phyloP scores from a whole-genome alignment of 1,284 basidiomycete species.

The Ustilago esculenta region DNA sequence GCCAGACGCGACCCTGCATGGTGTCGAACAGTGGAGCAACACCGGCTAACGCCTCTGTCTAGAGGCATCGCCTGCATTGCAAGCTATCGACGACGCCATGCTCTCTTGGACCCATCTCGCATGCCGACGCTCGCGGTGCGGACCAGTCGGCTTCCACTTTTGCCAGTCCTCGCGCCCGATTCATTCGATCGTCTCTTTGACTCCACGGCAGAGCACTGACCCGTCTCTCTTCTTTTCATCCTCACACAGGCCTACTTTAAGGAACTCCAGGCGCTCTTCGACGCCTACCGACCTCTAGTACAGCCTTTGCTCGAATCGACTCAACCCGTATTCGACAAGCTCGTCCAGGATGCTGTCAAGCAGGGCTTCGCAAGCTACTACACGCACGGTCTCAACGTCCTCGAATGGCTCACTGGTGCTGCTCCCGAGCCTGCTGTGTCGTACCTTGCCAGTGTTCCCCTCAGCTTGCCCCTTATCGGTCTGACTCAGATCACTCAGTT shows the following conservation, averaged over 20 bases:
- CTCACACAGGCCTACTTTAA: slow-evolving; percentile 83
- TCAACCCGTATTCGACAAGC: slow-evolving; percentile 67
- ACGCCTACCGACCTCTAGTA: slow-evolving; percentile 88
- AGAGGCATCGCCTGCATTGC: too few relatives aligned
- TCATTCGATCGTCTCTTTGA: too few relatives aligned
- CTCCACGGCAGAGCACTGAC: slow-evolving; percentile 6
- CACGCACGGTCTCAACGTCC: slow-evolving; percentile 81
- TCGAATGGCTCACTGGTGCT: slow-evolving; percentile 83
- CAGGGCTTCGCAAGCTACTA: slow-evolving; percentile 76
- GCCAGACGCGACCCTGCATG: slow-evolving; percentile 19
- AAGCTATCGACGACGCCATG: too few relatives aligned
- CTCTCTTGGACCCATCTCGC: too few relatives aligned
- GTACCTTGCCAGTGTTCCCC: slow-evolving; percentile 94
- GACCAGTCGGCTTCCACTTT: too few relatives aligned
- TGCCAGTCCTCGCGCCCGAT: too few relatives aligned
- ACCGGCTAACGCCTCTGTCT: too few relatives aligned
- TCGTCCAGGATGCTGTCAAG: slow-evolving; percentile 68
- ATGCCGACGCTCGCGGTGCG: too few relatives aligned
- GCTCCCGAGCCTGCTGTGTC: slow-evolving; percentile 78
- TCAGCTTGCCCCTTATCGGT: slow-evolving; percentile 94
- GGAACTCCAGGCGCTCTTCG: slow-evolving; percentile 89
- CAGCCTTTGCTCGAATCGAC: slow-evolving; percentile 76
- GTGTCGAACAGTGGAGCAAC: too few relatives aligned
- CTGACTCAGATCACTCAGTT: slow-evolving; percentile 95
- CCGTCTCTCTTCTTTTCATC: neutral